A percentile compares a stretch with the other conserved stretches of the same genome.
phyloP scores from a whole-genome alignment of 2,329 filamentous ascomycete genomes.

The Fusarium sp. region DNA sequence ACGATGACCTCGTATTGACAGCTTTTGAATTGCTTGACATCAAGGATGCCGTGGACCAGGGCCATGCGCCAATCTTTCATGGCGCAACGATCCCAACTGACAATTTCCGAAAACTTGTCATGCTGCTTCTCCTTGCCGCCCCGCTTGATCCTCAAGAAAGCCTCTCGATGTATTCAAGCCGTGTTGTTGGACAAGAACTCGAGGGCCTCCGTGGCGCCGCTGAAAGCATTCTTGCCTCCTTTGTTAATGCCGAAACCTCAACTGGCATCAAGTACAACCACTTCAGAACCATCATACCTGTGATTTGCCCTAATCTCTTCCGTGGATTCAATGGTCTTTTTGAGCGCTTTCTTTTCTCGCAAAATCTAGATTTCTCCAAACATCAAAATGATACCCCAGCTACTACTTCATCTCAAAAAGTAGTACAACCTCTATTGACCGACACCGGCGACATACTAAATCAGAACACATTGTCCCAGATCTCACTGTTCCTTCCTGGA shows the following conservation, averaged over 20 bases:
- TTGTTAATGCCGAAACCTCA: slow-evolving; percentile 71
- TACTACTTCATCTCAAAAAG: slow-evolving; percentile 30
- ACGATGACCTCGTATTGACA: slow-evolving; percentile 73
- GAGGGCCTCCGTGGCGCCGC: slow-evolving; percentile 69
- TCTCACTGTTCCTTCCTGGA: slow-evolving; percentile 78
- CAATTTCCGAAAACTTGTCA: slow-evolving; percentile 75
- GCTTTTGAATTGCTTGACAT: slow-evolving; percentile 75
- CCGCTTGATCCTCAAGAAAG: slow-evolving; percentile 73
- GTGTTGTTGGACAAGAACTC: slow-evolving; percentile 65
- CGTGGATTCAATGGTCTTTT: slow-evolving; percentile 74
- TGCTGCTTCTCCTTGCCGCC: slow-evolving; percentile 74
- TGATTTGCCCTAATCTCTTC: slow-evolving; percentile 73
- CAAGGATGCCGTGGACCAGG: slow-evolving; percentile 67
- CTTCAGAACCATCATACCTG: slow-evolving; percentile 68
- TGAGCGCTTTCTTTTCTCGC: slow-evolving; percentile 80
- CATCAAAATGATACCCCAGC: slow-evolving; percentile 47
- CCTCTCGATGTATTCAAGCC: slow-evolving; percentile 67
- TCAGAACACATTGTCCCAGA: slow-evolving; percentile 71
- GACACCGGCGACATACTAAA: slow-evolving; percentile 70
- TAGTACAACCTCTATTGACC: slow-evolving; percentile 60
- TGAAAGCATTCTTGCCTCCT: slow-evolving; percentile 72
- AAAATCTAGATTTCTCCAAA: slow-evolving; percentile 73
- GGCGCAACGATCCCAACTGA: slow-evolving; percentile 78
- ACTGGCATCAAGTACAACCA: slow-evolving; percentile 70
- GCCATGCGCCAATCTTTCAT: slow-evolving; percentile 60